Base-by-base conservation (phyloP, 345 rosid species). In the Citrus mangshanensis region DNA sequence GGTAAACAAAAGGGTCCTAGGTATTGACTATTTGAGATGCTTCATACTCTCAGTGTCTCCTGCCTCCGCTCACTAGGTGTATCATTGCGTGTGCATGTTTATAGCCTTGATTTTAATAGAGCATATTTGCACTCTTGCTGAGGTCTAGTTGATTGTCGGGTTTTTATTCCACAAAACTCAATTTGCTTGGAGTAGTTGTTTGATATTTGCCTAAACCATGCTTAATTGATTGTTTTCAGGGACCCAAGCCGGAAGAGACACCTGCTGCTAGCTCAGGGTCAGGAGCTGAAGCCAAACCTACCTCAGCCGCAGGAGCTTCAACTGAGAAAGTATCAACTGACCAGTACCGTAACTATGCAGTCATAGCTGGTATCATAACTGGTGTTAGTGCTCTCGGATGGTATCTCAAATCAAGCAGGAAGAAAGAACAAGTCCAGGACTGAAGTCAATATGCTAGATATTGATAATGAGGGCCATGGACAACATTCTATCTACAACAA, bases 331-430 rank as follows among this genome's bases (percentile, higher is more conserved):
- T 85, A 72, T 96, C 98, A 5, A 85, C 90, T 4, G 98, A 92
- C 84, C 92, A 90, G 77, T 55, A 84, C 89, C 74, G 90, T 58
- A 96, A 94, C 85, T 94, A 94, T 69, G 98, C 94, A 2, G 97
- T 96, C 32, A 40, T 91, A n/a, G 98, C 98, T 0, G 98, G 97
- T 70, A 79, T 84, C 22, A 68, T 92, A 73, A 86, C 99, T 6
- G 76, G 65, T 21, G 9, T 88, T 9, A 95, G 91, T 79, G 92
- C 97, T 35, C 66, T 93, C 30, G 99, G 99, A 70, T 94, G 98
- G 99, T 96, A 94, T 83, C 80, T 96, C 77, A 89, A 86, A 77
- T 89, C 92, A 35, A 84, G 89, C n/a, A 82, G 83, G 51, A 92
- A 94, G 95, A 94, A 94, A 46, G 91, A 82, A 75, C 85, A 93